Conservation (phyloP, 208 protist genomes). For the Herpetomonas samuelpessoai region DNA sequence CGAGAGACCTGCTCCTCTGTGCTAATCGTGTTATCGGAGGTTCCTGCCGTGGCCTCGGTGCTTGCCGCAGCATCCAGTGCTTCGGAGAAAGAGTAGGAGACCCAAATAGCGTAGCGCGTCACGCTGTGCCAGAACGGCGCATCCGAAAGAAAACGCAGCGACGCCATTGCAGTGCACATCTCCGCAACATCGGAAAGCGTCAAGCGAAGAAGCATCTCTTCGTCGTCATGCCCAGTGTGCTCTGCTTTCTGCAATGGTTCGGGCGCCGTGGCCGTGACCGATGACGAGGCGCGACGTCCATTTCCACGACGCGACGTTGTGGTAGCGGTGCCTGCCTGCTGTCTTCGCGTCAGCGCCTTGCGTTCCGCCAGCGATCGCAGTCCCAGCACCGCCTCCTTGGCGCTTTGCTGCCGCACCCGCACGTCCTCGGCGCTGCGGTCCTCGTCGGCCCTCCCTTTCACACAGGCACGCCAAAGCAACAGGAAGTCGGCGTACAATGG, state of each 20-base stretch:
- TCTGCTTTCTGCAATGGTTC: no score
- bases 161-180: conserved; percentile 37
- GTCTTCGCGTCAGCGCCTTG: conserved; percentile 16
- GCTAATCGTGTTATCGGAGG: background rate
- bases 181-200: conserved; percentile 45
- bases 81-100: background rate
- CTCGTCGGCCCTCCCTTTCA: no score
- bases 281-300: no score
- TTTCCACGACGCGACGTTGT: no score
- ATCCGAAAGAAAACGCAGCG: conserved; percentile 40
- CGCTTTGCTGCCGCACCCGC: background rate
- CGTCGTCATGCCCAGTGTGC: no score
- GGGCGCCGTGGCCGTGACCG: no score
- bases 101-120: conserved; percentile 27
- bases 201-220: no score
- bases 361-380: conserved; percentile 46
- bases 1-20: background rate
- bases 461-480: no score
- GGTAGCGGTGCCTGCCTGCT: no score
- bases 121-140: conserved; percentile 44
- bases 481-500: no score
- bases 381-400: conserved; percentile 19
- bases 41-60: no score
- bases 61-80: background rate
- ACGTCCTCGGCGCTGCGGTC: conserved; percentile 1